Conservation (phyloP, 129 eudicot genomes). For the Silybum marianum region DNA sequence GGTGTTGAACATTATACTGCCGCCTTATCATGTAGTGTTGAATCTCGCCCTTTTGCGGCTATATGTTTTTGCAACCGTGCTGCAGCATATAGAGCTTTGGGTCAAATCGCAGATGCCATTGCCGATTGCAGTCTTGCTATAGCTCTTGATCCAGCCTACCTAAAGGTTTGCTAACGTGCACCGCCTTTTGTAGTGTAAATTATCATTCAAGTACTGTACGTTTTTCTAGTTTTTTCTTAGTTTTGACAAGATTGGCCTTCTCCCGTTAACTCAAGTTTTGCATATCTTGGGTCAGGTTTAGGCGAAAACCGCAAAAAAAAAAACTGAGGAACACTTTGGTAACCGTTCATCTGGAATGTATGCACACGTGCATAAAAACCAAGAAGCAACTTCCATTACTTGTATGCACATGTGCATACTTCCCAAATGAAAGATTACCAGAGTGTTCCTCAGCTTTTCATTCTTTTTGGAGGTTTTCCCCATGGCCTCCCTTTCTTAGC, state of each 20-base stretch:
- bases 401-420: too few species aligned
- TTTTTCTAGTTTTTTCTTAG: neutral
- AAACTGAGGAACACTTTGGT: too few species aligned
- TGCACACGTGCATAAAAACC: too few species aligned
- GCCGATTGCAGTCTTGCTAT: constrained; percentile 94
- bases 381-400: too few species aligned
- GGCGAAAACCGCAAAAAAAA: too few species aligned
- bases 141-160: constrained; percentile 77
- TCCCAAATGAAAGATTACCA: too few species aligned
- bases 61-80: constrained; percentile 94
- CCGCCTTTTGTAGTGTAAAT: neutral
- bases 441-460: too few species aligned
- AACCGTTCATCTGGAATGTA: too few species aligned
- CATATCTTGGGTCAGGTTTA: too few species aligned
- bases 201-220: neutral
- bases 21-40: constrained; percentile 77
- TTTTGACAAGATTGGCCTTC: neutral
- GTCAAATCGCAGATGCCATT: constrained; percentile 79
- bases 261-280: too few species aligned
- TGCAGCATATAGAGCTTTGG: constrained; percentile 80
- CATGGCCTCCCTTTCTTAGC: too few species aligned
- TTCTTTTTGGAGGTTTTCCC: too few species aligned
- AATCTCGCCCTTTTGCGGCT: constrained; percentile 91
- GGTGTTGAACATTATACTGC: constrained; percentile 81
- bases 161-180: constrained; percentile 61